Evolutionary conservation across 78 protist species (phyloP), one percentile per base, ranked within the genome.

Genomic region (Bodo saltans): DNA sequence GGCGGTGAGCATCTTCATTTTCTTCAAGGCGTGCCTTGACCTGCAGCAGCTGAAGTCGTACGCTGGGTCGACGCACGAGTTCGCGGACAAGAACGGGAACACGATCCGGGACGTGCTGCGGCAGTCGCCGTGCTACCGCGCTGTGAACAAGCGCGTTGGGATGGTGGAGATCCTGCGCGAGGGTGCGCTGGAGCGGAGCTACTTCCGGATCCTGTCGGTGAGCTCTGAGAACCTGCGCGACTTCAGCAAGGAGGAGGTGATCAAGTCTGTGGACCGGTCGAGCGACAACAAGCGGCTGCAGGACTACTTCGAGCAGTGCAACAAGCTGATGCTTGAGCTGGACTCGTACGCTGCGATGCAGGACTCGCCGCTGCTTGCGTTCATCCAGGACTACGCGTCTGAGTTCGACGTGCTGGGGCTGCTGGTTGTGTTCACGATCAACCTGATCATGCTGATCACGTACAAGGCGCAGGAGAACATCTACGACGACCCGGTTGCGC

Each of bases 401-500:
- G 17, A 28, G 69, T 67, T 76, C 41, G 81, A 76, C 27, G 8
- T 8, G 67, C 3, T 4, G 34, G 38, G 69, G 34, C 52, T 76
- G 37, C 26, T 60, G 3, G 12, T 76, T 3, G 12, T 67, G 30
- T 4, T 76, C 81, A 4, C 60, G 39, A 76, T 76, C 69, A 76
- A 76, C 35, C 3, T 76, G 25, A 42, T 29, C 69, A 33, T 76
- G 12, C 81, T 39, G 30, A 39, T 2, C 69, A 39, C 39, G 34
- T 28, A 42, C 39, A 30, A 47, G 17, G 60, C 60, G n/a, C 60
- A 8, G 17, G 60, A 47, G 4, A 2, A 67, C 25, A 17, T 39
- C 67, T 12, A 76, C 81, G 67, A 39, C 81, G 81, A 39, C 11
- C 27, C 79, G 34, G 79, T 23, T 74, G 69, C 79, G 70, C 27